These are phyloP conservation scores for Cladosporium phlei DNA, from an alignment of 2,329 filamentous ascomycete genomes.

Conservation along the genomic window DNA sequence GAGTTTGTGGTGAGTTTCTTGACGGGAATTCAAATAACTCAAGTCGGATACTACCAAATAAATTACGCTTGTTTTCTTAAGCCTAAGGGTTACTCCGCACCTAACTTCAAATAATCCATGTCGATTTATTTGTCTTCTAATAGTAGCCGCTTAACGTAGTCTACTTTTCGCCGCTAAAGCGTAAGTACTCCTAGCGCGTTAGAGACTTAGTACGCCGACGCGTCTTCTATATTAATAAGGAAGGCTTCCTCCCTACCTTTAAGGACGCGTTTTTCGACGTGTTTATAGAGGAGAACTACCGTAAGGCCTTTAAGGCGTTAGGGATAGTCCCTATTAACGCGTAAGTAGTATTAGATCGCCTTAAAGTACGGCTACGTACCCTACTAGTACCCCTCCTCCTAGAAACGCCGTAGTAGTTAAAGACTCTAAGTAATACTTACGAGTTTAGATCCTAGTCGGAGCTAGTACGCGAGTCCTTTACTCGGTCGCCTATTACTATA, in stretches of 20 bases:
- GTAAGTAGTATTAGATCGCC: constrained; percentile 6
- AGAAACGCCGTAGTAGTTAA: too few relatives aligned
- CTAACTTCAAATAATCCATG: too few relatives aligned
- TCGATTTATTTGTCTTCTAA: too few relatives aligned
- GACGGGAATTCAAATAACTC: too few relatives aligned
- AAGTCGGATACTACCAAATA: too few relatives aligned
- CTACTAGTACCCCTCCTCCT: background rate
- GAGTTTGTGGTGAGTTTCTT: too few relatives aligned
- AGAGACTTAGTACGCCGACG: background rate
- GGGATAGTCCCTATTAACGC: constrained; percentile 11
- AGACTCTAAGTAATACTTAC: constrained; percentile 16
- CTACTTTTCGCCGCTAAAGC: constrained; percentile 18
- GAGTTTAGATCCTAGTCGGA: constrained; percentile 16
- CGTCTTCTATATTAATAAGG: constrained; percentile 13
- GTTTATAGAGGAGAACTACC: constrained; percentile 14
- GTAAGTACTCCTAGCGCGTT: constrained; percentile 14
- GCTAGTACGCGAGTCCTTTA: constrained; percentile 13
- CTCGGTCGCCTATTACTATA: background rate
- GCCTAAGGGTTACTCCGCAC: too few relatives aligned
- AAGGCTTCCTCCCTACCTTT: constrained; percentile 16
- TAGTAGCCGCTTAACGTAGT: constrained; percentile 19
- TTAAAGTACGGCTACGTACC: constrained; percentile 3
- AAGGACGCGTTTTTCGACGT: constrained; percentile 13
- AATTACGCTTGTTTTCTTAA: too few relatives aligned
- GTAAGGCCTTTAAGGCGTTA: constrained; percentile 14